Percentiles rank a stretch among this genome's conserved stretches.
Evolutionary conservation across 176 grass and related monocot species (phyloP).

Genomic region (Triticum monococcum): DNA sequence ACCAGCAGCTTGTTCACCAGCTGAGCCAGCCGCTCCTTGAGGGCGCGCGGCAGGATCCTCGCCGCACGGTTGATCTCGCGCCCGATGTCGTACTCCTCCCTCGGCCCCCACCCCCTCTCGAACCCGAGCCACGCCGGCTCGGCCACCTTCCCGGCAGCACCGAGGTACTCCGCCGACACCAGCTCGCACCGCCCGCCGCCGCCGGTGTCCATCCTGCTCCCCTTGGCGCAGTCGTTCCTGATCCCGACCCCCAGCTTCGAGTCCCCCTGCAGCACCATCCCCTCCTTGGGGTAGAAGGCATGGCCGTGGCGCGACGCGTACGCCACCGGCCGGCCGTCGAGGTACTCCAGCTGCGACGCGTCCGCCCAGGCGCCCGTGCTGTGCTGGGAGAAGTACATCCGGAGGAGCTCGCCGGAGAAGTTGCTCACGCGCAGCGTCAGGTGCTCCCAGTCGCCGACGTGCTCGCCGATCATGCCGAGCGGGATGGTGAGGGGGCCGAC

Average conservation of each 20-base stretch:
- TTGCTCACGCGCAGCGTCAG: slow-evolving; percentile 84
- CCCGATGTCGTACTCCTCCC: slow-evolving; percentile 65
- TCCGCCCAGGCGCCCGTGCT: slow-evolving; percentile 63
- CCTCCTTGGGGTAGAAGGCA: slow-evolving; percentile 58
- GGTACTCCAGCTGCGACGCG: slow-evolving; percentile 66
- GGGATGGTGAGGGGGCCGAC: slow-evolving; percentile 41
- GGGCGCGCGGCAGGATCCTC: slow-evolving; percentile 46
- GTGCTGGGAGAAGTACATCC: slow-evolving; percentile 73
- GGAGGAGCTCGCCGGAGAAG: slow-evolving; percentile 60
- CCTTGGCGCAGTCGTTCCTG: slow-evolving; percentile 74
- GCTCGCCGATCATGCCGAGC: slow-evolving; percentile 74
- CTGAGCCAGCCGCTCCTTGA: slow-evolving; percentile 38
- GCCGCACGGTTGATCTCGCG: slow-evolving; percentile 60
- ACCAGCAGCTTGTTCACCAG: slow-evolving; percentile 54
- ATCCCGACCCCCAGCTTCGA: slow-evolving; percentile 64
- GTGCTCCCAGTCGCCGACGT: slow-evolving; percentile 97
- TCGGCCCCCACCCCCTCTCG: slow-evolving; percentile 74
- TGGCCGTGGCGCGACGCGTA: slow-evolving; percentile 75
- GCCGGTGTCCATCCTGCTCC: slow-evolving; percentile 50
- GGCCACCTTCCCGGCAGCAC: neutral
- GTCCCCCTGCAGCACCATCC: slow-evolving; percentile 70
- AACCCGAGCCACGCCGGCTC: slow-evolving; percentile 81
- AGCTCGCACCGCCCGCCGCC: slow-evolving; percentile 46
- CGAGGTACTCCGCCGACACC: slow-evolving; percentile 71
- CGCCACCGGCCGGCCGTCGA: slow-evolving; percentile 40